Conservation (phyloP, 495 filamentous ascomycete genomes). For the Penicillium samsonianum region DNA sequence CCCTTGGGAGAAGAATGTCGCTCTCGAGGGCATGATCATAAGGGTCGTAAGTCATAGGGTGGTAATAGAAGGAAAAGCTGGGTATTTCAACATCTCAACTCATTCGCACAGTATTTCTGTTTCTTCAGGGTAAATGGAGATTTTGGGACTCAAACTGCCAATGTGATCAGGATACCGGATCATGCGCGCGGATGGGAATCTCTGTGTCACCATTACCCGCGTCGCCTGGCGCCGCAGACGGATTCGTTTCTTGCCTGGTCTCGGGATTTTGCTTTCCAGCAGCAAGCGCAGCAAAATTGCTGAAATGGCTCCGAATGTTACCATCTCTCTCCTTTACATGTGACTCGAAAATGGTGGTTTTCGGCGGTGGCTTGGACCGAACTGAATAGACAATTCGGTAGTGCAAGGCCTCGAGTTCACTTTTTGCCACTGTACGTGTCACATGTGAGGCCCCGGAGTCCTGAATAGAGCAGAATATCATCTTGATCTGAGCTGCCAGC, state of each 20-base stretch:
- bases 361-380: slow-evolving; percentile 63
- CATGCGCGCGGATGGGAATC: slow-evolving; percentile 23
- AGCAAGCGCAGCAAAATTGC: slow-evolving; percentile 1
- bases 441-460: slow-evolving; percentile 73
- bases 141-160: not conserved
- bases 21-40: slow-evolving; percentile 14
- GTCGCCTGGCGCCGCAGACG: not conserved
- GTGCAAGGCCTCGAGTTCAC: slow-evolving; percentile 66
- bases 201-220: not conserved
- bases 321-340: slow-evolving; percentile 25
- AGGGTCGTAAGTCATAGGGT: slow-evolving; percentile 14
- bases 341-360: slow-evolving; percentile 55
- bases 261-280: not conserved
- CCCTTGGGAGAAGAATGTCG: slow-evolving; percentile 11
- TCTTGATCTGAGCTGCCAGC: slow-evolving; percentile 62
- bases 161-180: slow-evolving; percentile 1
- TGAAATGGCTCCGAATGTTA: slow-evolving; percentile 18
- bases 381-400: slow-evolving; percentile 71
- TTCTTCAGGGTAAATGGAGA: not conserved
- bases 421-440: slow-evolving; percentile 71
- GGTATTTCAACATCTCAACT: not conserved
- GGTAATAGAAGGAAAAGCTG: too few relatives aligned
- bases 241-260: not conserved
- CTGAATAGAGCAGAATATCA: slow-evolving; percentile 68
- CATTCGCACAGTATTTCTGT: not conserved